Base-by-base conservation (phyloP, 352 stramenopile species). In the Globisporangium paddicum region DNA sequence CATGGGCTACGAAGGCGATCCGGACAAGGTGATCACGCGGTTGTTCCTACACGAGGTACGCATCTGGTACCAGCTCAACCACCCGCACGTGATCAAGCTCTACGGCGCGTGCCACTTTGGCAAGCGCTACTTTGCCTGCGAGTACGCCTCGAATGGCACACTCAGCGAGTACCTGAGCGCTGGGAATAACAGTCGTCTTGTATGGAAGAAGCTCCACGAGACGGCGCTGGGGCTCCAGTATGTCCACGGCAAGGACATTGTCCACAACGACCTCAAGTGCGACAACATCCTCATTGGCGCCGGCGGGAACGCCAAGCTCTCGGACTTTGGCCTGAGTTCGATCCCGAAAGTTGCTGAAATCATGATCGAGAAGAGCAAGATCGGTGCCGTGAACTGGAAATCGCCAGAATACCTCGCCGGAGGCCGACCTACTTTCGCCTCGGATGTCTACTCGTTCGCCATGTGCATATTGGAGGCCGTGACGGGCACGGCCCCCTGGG, bases 71-170 rank as follows among this genome's bases (percentile, higher is more conserved):
- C 45, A 47, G 2, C 28, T 77, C 28, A 67, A 64, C 18, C 69
- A 75, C 34, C 69, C 69, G 28, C 64, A 75, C 58, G 47, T 77
- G 13, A 30, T 75, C 21, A 63, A 66, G 23, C 44, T 77, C 14
- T 77, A 67, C n/a, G 69, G 67, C 3, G 67, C 67, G 7, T 73
- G 64, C 3, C 61, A 75, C 32, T 56, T 67, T 11, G 64, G 67
- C 49, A 58, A 57, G 50, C 61, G 48, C 0, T 76, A 71, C 46
- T 73, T 76, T 47, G 62, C 70, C 16, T 67, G 61, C 47, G 66
- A 76, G 32, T 71, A 60, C 16, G 65, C 62, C 2, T 63, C 54
- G 21, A 46, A 69, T 55, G 65, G 68, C 28, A 71, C 68, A 2
- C 47, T 76, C 13, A 59, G 47, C 19, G 67, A 71, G 14, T 71